Evolutionary conservation across 2,329 filamentous ascomycete species (phyloP), one percentile per base, ranked within the genome.

Genomic region (Talaromyces piceae): DNA sequence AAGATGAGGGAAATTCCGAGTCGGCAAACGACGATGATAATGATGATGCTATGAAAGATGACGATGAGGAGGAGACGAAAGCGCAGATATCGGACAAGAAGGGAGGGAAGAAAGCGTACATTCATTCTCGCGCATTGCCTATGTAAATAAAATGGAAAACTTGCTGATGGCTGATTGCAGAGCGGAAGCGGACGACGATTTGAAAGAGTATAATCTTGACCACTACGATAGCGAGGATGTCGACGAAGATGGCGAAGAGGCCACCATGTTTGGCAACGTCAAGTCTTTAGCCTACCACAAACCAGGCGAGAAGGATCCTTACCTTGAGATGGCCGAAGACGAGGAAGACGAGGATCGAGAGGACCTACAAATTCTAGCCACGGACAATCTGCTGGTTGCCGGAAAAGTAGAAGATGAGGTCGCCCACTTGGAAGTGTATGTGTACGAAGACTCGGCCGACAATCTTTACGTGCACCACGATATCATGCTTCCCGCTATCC

Each of bases 401-500:
- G 91, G 90, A 58, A 91, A 95, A 73, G 86, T 97, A 47, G 93
- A 98, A 71, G 93, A 98, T 62, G 93, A 98, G 67, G 84, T 98
- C 55, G 91, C 93, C 16, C 91, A 97, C 70, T 77, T 98, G 23
- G 93, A 98, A 69, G 87, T 97, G 18, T 96, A 97, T 64, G 90
- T 98, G 25, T 98, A 97, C 72, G 93, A 98, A 70, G 93, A 97
- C 61, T 83, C 83, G 56, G 87, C 85, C 41, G 93, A 97, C 72
- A 98, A 98, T 67, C 84, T 98, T 55, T 98, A 98, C 69, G 91
- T 98, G 22, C 93, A 98, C 74, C 93, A 98, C 79, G 93, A 98
- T 70, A 95, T 98, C 62, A 97, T 98, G 91, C 80, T 98, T 51
- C 93, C 93, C 27, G 91, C 91, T 22, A 95, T 98, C 64, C 93